These are phyloP conservation scores for Bryoerythrophyllum caledonicum DNA, from an alignment of 225 moss, liverwort and hornwort genomes.

Conservation along the genomic window DNA sequence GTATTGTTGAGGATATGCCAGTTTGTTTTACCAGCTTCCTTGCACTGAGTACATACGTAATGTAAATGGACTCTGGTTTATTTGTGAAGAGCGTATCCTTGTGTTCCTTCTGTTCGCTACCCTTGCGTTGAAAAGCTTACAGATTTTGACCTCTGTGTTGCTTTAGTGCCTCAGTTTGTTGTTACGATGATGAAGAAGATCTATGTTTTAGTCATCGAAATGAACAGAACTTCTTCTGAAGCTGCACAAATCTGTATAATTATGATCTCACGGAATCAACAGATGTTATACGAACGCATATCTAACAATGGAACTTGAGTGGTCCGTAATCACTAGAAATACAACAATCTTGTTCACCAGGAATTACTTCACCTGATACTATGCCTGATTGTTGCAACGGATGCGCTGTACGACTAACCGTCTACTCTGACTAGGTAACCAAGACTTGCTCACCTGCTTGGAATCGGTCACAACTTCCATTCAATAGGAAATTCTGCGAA, in stretches of 20 bases:
- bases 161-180: no score
- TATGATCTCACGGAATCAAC: not conserved
- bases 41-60: no score
- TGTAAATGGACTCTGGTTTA: no score
- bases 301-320: not conserved
- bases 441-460: constrained; percentile 1
- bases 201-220: not conserved
- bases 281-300: no score
- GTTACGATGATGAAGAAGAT: no score
- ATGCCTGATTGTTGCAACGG: not conserved
- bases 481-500: constrained; percentile 25
- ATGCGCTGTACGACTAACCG: not conserved
- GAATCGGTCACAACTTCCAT: constrained; percentile 22
- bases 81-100: no score
- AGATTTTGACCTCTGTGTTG: no score
- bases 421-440: constrained; percentile 16
- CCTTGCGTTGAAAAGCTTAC: no score
- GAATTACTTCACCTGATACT: not conserved
- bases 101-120: no score
- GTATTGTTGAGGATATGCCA: no score
- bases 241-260: not conserved
- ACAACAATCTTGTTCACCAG: not conserved
- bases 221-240: not conserved
- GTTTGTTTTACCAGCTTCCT: no score
- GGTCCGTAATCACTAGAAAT: not conserved